Base-by-base conservation (phyloP, 2,329 filamentous ascomycete genomes). In the Stagonosporopsis chrysanthemi region DNA sequence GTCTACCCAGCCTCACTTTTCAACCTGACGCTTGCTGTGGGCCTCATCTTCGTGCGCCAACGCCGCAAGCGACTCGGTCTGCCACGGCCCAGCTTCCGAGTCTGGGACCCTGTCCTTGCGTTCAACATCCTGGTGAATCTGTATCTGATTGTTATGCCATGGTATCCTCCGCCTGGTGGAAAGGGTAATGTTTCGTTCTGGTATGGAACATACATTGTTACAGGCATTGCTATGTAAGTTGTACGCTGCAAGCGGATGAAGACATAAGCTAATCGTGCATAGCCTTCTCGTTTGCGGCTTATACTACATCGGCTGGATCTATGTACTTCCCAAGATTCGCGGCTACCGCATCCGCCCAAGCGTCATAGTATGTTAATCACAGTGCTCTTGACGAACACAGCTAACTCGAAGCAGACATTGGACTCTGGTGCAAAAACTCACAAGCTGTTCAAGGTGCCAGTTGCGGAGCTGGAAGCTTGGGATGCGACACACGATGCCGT, bases 141-240 rank as follows among this genome's bases (percentile, higher is more conserved):
- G 0, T 90, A 86, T 56, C 75, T 89, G 42, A 72, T 90, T 1
- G 80, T 86, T 4, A 89, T 89, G 80, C 88, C 88, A 0, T 91
- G 88, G 88, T 88, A 86, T 61, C 88, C 88, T 2, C 88, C 88
- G 0, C 77, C 79, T 1, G 81, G 77, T 0, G 88, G 88, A 31
- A 85, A 82, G 0, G 88, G 88, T 0, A 84, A 88, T 55, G 88
- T 91, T 1, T 87, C 83, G 54, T 91, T 91, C 71, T 91, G 86
- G 85, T 91, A 90, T 60, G 87, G 81, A 1, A 90, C 87, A 0
- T 90, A 90, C 62, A 81, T 83, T 17, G 83, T 86, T 0, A 82
- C 84, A 0, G 87, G 88, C 0, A 81, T 90, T 56, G 85, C 73
- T 22, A 82, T 90, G 84, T 87, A 78, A 79, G 84, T 35, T 12